These are phyloP conservation scores for Cystoderma amianthinum DNA, from an alignment of 768 basidiomycete species.

Conservation along the genomic window DNA sequence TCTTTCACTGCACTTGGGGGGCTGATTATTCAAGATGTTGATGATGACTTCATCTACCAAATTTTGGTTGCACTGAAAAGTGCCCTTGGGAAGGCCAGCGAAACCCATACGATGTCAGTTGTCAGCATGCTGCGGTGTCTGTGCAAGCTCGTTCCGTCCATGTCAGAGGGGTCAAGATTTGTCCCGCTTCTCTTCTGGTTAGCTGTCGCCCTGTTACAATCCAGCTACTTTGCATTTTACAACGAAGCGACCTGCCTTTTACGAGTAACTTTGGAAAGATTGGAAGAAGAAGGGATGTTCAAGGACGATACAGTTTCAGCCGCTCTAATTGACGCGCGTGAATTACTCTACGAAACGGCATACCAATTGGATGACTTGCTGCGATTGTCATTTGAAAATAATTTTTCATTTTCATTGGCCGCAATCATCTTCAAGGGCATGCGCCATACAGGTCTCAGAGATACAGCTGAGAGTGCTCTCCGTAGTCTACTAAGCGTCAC, in stretches of 20 bases:
- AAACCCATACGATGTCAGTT: slow-evolving; percentile 63
- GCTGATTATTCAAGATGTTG: slow-evolving; percentile 80
- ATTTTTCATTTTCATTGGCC: slow-evolving; percentile 78
- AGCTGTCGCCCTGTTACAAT: slow-evolving; percentile 76
- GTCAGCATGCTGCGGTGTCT: slow-evolving; percentile 89
- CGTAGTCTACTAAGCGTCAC: slow-evolving; percentile 60
- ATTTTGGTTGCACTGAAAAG: slow-evolving; percentile 83
- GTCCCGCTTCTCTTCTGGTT: slow-evolving; percentile 80
- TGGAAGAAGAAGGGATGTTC: slow-evolving; percentile 58
- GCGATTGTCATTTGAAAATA: slow-evolving; percentile 69
- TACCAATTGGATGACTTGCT: slow-evolving; percentile 67
- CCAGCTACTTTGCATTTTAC: slow-evolving; percentile 65
- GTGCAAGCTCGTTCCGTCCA: slow-evolving; percentile 65
- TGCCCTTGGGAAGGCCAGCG: slow-evolving; percentile 60
- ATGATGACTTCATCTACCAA: slow-evolving; percentile 91
- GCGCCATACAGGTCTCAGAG: slow-evolving; percentile 57
- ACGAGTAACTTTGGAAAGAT: slow-evolving; percentile 53
- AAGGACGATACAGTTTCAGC: slow-evolving; percentile 41
- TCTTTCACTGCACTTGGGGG: slow-evolving; percentile 79
- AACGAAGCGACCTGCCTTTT: slow-evolving; percentile 65
- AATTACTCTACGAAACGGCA: slow-evolving; percentile 58
- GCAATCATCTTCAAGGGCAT: slow-evolving; percentile 84
- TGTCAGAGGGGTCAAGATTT: slow-evolving; percentile 66
- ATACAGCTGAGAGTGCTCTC: slow-evolving; percentile 54
- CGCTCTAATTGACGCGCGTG: slow-evolving; percentile 59